Evolutionary conservation across 331 rosid species (phyloP).

Genomic region (Prunus yedoensis): DNA sequence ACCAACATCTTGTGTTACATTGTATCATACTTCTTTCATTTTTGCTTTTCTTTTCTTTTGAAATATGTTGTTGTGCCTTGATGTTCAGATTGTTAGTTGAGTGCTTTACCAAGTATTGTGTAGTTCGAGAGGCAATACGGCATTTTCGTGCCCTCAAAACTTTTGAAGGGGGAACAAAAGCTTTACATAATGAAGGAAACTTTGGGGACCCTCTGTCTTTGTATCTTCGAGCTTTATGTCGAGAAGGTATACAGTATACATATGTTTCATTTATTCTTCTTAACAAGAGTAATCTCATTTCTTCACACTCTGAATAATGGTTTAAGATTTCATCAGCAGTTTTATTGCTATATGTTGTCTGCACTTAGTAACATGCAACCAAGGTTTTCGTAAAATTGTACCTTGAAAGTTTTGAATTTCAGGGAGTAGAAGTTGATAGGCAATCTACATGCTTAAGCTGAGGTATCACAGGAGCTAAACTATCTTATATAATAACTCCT

Average conservation of each 20-base stretch:
- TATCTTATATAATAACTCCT: no score
- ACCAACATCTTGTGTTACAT: neutral
- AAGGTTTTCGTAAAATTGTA: neutral
- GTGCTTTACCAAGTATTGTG: slow-evolving; percentile 96
- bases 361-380: neutral
- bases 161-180: slow-evolving; percentile 68
- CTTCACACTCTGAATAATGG: neutral
- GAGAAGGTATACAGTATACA: slow-evolving; percentile 74
- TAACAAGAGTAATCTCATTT: neutral
- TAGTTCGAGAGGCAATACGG: slow-evolving; percentile 82
- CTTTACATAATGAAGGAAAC: slow-evolving; percentile 75
- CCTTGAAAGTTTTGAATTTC: no score
- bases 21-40: neutral
- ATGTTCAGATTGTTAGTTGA: slow-evolving; percentile 82
- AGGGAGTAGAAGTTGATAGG: no score
- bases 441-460: no score
- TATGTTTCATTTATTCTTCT: slow-evolving; percentile 21
- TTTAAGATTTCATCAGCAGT: neutral
- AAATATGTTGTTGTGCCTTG: slow-evolving; percentile 1
- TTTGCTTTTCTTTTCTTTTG: neutral
- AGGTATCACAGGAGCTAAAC: no score
- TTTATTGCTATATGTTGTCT: neutral
- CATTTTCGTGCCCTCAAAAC: slow-evolving; percentile 88
- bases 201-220: slow-evolving; percentile 91
- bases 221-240: slow-evolving; percentile 91